Percentiles rank a stretch among this genome's conserved stretches.
Evolutionary conservation across 805 yeast genomes (phyloP).

Genomic region (Kurtzmaniella fragi): DNA sequence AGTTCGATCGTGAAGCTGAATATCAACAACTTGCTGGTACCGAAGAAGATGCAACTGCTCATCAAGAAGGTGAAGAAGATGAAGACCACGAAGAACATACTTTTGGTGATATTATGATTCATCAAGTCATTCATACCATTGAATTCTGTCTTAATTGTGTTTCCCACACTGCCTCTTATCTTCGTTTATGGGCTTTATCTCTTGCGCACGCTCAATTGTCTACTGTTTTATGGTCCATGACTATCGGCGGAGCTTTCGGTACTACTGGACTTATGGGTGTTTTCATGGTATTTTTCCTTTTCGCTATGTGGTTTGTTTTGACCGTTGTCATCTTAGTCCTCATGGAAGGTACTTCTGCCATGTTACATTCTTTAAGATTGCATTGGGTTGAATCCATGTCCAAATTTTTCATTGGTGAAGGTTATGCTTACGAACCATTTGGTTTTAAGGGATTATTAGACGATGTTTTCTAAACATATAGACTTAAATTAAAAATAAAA

Average conservation of each 20-base stretch:
- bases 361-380: conserved; percentile 96
- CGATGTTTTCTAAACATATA: conserved; percentile 11
- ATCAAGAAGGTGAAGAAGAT: conserved; percentile 27
- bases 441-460: conserved; percentile 45
- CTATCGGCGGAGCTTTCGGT: conserved; percentile 74
- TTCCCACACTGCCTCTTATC: conserved; percentile 96
- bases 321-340: conserved; percentile 88
- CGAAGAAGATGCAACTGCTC: conserved; percentile 19
- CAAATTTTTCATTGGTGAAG: conserved; percentile 96
- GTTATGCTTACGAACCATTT: conserved; percentile 86
- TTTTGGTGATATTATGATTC: conserved; percentile 93
- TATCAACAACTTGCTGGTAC: conserved; percentile 31
- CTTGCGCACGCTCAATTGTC: conserved; percentile 96
- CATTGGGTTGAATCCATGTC: conserved; percentile 99
- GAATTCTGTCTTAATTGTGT: conserved; percentile 97
- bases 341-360: conserved; percentile 99
- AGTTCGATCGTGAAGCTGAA: conserved; percentile 46
- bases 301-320: conserved; percentile 91
- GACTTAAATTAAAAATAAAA: too few species aligned
- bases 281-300: conserved; percentile 67
- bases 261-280: conserved; percentile 63
- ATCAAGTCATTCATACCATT: conserved; percentile 95
- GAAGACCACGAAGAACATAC: conserved; percentile 55
- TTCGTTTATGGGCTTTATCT: conserved; percentile 95
- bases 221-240: conserved; percentile 95